Evolutionary conservation across 73 alveolate species (phyloP).

Genomic region (Durusdinium trenchii): DNA sequence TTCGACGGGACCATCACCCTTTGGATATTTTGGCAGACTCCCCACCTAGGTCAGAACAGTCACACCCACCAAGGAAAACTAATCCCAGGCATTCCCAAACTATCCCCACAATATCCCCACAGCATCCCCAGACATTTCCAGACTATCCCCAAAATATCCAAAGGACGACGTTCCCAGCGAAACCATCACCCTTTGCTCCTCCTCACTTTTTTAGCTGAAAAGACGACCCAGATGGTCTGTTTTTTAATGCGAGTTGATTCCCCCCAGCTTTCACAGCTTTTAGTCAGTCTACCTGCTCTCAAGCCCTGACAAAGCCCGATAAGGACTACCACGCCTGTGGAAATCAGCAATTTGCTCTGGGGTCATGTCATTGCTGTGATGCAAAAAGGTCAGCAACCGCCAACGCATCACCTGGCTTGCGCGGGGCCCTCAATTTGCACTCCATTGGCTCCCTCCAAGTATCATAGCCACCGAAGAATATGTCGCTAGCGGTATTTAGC

Average conservation of each 20-base stretch:
- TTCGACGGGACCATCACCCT: neutral
- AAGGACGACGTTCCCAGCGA: slow-evolving; percentile 23
- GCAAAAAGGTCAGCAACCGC: too few species aligned
- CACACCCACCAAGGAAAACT: too few species aligned
- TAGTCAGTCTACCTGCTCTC: too few species aligned
- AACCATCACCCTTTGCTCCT: neutral
- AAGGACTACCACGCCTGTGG: neutral
- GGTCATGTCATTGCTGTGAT: neutral
- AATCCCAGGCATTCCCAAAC: too few species aligned
- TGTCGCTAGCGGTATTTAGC: neutral
- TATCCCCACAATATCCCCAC: too few species aligned
- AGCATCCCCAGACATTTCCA: too few species aligned
- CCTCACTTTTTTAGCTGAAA: neutral
- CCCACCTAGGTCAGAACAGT: too few species aligned
- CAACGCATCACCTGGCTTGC: too few species aligned
- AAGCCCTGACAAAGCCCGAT: neutral
- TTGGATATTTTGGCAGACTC: too few species aligned
- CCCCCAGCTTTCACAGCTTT: too few species aligned
- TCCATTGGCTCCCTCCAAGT: neutral
- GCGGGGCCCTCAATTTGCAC: neutral
- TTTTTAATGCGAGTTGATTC: too few species aligned
- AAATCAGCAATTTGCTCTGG: neutral
- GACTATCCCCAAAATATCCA: too few species aligned
- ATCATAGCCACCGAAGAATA: neutral
- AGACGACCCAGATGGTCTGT: slow-evolving; percentile 10